Evolutionary conservation across 108 stramenopile genomes (phyloP).

Genomic region (Thalassiosira profunda): DNA sequence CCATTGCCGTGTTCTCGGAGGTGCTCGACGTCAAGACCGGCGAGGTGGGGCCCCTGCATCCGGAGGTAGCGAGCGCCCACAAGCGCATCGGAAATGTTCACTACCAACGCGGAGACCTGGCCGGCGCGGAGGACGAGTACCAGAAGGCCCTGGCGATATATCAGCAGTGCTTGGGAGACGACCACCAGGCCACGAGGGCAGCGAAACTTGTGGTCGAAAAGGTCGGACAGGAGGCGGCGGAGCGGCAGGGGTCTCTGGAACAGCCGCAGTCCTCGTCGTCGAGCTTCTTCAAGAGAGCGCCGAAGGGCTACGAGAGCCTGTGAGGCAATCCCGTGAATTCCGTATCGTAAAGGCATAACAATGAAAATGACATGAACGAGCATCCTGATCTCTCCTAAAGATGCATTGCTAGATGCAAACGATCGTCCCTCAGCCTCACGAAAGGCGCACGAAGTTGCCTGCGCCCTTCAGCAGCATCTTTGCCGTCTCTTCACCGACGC

Average conservation of each 20-base stretch:
- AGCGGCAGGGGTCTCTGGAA: background rate
- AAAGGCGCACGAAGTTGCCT: no score
- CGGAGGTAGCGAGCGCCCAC: slow-evolving; percentile 84
- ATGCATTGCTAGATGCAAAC: no score
- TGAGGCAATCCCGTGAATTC: no score
- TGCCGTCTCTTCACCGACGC: no score
- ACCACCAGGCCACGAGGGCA: slow-evolving; percentile 47
- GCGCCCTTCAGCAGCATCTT: no score
- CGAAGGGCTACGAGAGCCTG: slow-evolving; percentile 24
- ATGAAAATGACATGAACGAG: no score
- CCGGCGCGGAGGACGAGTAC: slow-evolving; percentile 74
- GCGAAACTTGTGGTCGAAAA: slow-evolving; percentile 27
- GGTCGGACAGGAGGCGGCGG: slow-evolving; percentile 18
- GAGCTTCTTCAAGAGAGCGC: slow-evolving; percentile 20
- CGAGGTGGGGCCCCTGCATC: slow-evolving; percentile 66
- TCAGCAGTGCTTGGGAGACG: slow-evolving; percentile 65
- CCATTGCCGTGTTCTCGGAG: slow-evolving; percentile 75
- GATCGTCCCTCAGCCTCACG: no score
- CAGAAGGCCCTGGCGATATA: slow-evolving; percentile 78
- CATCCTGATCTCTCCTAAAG: no score
- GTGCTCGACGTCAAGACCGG: slow-evolving; percentile 76
- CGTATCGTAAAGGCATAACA: no score
- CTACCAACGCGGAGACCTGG: slow-evolving; percentile 80
- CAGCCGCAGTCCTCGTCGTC: background rate
- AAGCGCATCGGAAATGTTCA: slow-evolving; percentile 87